Evolutionary conservation across 768 basidiomycete genomes (phyloP).

Genomic region (Mycena rosella): DNA sequence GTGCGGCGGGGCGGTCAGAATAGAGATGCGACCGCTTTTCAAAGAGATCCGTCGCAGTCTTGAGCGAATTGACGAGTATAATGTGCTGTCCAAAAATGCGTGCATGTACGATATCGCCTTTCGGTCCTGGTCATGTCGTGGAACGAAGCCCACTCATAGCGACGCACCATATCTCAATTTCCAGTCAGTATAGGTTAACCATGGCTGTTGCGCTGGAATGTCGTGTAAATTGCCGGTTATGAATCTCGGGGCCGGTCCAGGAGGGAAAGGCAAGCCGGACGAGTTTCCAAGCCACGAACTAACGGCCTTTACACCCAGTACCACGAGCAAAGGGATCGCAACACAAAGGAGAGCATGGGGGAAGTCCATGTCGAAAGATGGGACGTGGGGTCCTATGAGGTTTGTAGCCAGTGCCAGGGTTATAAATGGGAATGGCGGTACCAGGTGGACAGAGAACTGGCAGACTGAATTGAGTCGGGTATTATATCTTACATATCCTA

Average conservation of each 20-base stretch:
- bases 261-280: background rate
- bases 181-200: conserved; percentile 42
- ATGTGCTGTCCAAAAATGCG: conserved; percentile 41
- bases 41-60: conserved; percentile 42
- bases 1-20: conserved; percentile 37
- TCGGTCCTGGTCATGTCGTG: too few species aligned
- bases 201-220: conserved; percentile 35
- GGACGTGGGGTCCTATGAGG: too few species aligned
- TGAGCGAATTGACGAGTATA: conserved; percentile 44
- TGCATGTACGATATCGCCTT: conserved; percentile 41
- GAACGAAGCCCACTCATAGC: background rate
- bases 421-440: too few species aligned
- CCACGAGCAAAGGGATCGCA: background rate
- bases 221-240: conserved; percentile 14
- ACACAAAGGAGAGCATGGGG: background rate
- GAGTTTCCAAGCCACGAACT: background rate
- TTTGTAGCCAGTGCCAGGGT: too few species aligned
- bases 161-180: conserved; percentile 37
- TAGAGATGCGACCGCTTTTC: conserved; percentile 41
- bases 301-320: background rate
- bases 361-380: background rate
- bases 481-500: too few species aligned
- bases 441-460: too few species aligned
- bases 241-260: background rate
- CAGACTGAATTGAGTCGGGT: too few species aligned